Conservation (phyloP, 768 basidiomycete genomes). For the Mycena alexandri region DNA sequence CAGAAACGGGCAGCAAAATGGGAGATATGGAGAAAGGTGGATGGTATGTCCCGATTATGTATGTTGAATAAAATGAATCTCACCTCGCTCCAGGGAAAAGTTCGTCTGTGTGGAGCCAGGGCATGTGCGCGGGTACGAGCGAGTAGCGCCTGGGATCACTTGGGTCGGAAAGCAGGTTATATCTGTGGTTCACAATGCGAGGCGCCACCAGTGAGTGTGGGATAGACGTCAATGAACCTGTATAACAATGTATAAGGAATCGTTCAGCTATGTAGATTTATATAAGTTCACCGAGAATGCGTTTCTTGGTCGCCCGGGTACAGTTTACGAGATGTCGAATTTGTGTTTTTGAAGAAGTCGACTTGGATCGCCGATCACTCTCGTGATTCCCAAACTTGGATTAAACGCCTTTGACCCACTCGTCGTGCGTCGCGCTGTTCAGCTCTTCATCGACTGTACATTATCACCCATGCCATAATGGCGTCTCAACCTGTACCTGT, state of each 20-base stretch:
- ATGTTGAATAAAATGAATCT: background rate
- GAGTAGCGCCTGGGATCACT: conserved; percentile 69
- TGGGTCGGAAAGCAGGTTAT: conserved; percentile 87
- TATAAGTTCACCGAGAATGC: too few relatives aligned
- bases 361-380: background rate
- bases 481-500: conserved; percentile 41
- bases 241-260: conserved; percentile 28
- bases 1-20: conserved; percentile 75
- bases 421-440: too few relatives aligned
- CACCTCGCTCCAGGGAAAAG: conserved; percentile 65
- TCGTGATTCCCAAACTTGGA: background rate
- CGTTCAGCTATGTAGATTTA: conserved; percentile 10
- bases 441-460: conserved; percentile 23
- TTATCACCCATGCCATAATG: conserved; percentile 31
- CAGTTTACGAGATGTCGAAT: too few relatives aligned
- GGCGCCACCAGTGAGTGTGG: conserved; percentile 41
- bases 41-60: conserved; percentile 65
- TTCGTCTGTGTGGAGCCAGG: conserved; percentile 96
- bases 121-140: conserved; percentile 78
- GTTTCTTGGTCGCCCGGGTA: too few relatives aligned
- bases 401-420: too few relatives aligned
- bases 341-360: too few relatives aligned
- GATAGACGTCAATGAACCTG: background rate
- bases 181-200: conserved; percentile 54
- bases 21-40: conserved; percentile 92